These are phyloP conservation scores for Sanghuangporus weigelae DNA, from an alignment of 1,284 basidiomycete genomes.

Conservation along the genomic window DNA sequence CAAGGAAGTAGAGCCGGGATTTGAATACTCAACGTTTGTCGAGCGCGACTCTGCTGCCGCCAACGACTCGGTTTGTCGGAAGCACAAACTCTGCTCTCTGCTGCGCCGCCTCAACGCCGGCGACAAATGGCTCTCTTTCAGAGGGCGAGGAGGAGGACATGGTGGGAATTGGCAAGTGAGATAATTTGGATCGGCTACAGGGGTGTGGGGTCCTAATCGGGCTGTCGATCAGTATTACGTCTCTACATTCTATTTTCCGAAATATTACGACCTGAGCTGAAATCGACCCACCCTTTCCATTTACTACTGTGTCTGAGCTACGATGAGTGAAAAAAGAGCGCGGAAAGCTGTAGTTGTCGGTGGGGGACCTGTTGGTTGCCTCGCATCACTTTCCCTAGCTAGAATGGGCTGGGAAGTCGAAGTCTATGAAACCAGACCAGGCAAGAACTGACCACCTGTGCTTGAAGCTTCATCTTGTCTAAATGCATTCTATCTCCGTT, in stretches of 20 bases:
- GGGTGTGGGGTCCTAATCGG: background rate
- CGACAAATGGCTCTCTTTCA: background rate
- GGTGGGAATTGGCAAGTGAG: background rate
- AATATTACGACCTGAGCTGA: background rate
- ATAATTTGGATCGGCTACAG: background rate
- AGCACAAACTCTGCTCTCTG: slow-evolving; percentile 8
- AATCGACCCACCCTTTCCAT: background rate
- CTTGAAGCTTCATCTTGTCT: slow-evolving; percentile 14
- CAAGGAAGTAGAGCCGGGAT: background rate
- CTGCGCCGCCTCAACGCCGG: background rate
- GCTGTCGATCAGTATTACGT: slow-evolving; percentile 1
- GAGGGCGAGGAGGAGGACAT: background rate
- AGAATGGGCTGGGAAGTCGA: slow-evolving; percentile 87
- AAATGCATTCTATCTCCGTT: slow-evolving; percentile 19
- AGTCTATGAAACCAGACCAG: slow-evolving; percentile 85
- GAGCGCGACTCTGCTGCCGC: background rate
- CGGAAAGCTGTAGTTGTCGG: slow-evolving; percentile 65
- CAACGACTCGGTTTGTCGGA: slow-evolving; percentile 13
- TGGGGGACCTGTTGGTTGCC: slow-evolving; percentile 93
- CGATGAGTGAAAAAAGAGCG: background rate
- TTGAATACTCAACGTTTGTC: slow-evolving; percentile 8
- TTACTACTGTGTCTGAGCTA: background rate
- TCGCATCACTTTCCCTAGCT: slow-evolving; percentile 82
- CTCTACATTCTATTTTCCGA: background rate
- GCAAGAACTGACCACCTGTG: slow-evolving; percentile 38